Evolutionary conservation across 1,139 yeast species (phyloP).

Genomic region (Scheffersomyces illinoinensis): DNA sequence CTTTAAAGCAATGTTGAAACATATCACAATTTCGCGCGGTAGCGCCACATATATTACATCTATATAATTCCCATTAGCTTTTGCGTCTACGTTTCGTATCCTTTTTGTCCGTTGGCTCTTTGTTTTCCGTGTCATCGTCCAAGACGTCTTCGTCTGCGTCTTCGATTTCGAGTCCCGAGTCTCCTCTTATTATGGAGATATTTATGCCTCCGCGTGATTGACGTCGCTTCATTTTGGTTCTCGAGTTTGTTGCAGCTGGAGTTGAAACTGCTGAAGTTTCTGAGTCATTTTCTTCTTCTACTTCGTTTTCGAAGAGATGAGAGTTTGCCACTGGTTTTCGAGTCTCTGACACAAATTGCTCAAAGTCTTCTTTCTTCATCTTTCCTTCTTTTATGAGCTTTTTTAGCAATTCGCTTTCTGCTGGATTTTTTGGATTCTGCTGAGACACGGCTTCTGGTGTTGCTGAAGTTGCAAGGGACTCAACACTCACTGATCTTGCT

Average conservation of each 20-base stretch:
- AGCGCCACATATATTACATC: background rate
- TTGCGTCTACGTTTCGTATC: constrained; percentile 8
- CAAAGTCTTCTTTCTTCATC: constrained; percentile 27
- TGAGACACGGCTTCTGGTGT: background rate
- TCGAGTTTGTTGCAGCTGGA: background rate
- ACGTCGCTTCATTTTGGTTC: constrained; percentile 22
- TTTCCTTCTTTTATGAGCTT: constrained; percentile 28
- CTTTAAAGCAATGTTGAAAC: background rate
- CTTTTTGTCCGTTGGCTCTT: background rate
- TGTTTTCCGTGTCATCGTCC: constrained; percentile 1
- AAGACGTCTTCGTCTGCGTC: constrained; percentile 1
- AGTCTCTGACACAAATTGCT: constrained; percentile 24
- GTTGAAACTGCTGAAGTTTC: constrained; percentile 6
- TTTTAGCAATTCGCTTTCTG: constrained; percentile 28
- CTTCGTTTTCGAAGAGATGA: constrained; percentile 32
- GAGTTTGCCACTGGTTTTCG: constrained; percentile 24
- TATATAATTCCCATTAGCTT: background rate
- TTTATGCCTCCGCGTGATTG: constrained; percentile 30
- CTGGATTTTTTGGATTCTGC: background rate
- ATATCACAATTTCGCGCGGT: background rate
- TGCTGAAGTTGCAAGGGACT: background rate
- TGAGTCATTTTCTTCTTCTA: constrained; percentile 21
- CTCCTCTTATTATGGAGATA: constrained; percentile 5
- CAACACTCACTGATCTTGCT: background rate
- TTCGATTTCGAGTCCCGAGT: background rate